Conservation (phyloP, 805 yeast species). For the Zygosaccharomyces gambellarensis region DNA sequence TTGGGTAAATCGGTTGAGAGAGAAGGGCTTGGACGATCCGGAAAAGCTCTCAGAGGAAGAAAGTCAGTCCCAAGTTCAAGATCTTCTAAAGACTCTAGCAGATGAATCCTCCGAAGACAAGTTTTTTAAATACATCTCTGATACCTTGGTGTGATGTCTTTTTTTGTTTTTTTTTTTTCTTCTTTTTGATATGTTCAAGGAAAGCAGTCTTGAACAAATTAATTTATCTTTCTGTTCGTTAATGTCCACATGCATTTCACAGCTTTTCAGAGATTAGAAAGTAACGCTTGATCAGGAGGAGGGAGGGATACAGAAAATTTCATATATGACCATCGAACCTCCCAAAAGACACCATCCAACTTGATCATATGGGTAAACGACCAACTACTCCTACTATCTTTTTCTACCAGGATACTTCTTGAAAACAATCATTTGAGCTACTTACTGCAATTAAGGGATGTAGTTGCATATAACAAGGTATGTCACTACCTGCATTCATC, state of each 20-base stretch:
- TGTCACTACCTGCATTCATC: too few species aligned
- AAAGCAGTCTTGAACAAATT: too few species aligned
- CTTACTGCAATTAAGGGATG: too few species aligned
- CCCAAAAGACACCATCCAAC: not conserved
- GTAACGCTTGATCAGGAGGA: too few species aligned
- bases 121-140: slow-evolving; percentile 21
- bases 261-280: too few species aligned
- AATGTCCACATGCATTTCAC: too few species aligned
- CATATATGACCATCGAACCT: not conserved
- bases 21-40: slow-evolving; percentile 23
- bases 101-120: slow-evolving; percentile 12
- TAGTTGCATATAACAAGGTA: too few species aligned
- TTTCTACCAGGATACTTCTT: not conserved
- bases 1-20: slow-evolving; percentile 48
- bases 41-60: slow-evolving; percentile 35
- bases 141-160: slow-evolving; percentile 15
- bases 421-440: too few species aligned
- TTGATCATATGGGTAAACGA: not conserved
- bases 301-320: too few species aligned
- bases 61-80: slow-evolving; percentile 24
- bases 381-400: not conserved
- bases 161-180: not conserved
- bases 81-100: slow-evolving; percentile 19
- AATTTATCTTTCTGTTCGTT: too few species aligned
- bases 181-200: too few species aligned